Conservation (phyloP, 2,329 filamentous ascomycete species). For the Colletotrichum orchidophilum region DNA sequence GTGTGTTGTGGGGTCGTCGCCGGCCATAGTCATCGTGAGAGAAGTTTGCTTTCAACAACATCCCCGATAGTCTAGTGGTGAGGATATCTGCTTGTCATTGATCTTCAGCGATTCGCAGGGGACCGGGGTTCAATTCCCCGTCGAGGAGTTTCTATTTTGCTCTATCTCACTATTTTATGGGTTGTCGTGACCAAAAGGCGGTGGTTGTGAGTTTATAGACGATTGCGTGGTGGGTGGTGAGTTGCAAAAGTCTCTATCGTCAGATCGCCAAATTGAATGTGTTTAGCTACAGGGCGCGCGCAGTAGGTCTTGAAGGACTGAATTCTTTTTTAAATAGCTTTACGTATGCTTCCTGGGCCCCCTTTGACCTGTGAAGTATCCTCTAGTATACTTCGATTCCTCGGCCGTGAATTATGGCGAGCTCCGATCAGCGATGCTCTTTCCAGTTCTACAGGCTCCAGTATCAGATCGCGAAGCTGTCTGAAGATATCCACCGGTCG, state of each 20-base stretch:
- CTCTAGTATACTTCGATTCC: too few relatives aligned
- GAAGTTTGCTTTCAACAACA: accelerated
- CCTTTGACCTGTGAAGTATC: too few relatives aligned
- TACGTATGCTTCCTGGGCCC: too few relatives aligned
- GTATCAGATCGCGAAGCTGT: too few relatives aligned
- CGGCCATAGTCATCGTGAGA: neutral
- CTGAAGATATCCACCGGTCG: too few relatives aligned
- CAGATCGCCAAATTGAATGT: too few relatives aligned
- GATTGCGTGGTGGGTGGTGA: neutral
- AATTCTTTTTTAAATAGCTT: too few relatives aligned
- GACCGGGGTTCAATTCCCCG: neutral
- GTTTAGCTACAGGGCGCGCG: neutral
- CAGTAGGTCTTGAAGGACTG: neutral
- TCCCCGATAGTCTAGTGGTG: neutral
- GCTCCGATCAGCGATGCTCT: too few relatives aligned
- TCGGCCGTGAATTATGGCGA: too few relatives aligned
- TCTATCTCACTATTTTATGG: neutral
- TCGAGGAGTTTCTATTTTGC: neutral
- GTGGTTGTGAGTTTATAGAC: neutral
- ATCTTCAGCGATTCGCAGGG: neutral
- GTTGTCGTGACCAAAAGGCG: neutral
- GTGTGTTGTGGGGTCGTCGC: neutral
- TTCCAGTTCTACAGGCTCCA: too few relatives aligned
- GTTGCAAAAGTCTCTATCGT: neutral
- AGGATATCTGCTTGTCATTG: neutral